phyloP scores from a whole-genome alignment of 164 flowering plant genomes.

The Stephania cephalantha region DNA sequence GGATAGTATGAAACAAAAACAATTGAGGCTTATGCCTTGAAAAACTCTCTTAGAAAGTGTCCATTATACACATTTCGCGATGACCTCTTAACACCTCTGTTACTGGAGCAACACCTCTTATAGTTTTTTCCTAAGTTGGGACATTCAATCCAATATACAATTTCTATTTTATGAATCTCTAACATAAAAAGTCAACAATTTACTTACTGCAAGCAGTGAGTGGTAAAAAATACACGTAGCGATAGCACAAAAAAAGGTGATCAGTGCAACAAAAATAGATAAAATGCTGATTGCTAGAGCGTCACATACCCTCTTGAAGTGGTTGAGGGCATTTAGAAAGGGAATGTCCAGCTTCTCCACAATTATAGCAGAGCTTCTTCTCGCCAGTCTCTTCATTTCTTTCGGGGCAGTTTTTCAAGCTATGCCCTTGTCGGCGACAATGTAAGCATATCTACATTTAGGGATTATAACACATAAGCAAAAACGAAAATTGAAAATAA shows the following conservation, averaged over 20 bases:
- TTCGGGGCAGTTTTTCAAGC: slow-evolving; percentile 76
- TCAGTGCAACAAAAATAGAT: not conserved
- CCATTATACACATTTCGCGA: not conserved
- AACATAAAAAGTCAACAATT: not conserved
- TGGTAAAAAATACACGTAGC: not conserved
- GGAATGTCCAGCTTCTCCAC: slow-evolving; percentile 78
- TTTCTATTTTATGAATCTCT: not conserved
- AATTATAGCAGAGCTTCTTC: slow-evolving; percentile 74
- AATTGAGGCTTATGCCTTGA: not conserved
- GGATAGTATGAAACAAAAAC: not conserved
- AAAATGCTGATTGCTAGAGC: not conserved
- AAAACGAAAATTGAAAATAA: not conserved
- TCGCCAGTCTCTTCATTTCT: slow-evolving; percentile 43
- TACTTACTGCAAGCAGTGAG: not conserved
- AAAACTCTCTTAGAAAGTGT: not conserved
- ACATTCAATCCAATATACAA: not conserved
- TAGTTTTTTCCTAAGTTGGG: not conserved
- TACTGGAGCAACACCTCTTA: not conserved
- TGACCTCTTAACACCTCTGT: not conserved
- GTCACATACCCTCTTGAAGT: slow-evolving; percentile 65
- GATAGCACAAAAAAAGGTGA: not conserved
- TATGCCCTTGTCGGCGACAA: slow-evolving; percentile 83
- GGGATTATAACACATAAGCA: not conserved
- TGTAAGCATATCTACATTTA: slow-evolving; percentile 70
- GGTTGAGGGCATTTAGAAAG: slow-evolving; percentile 64